Evolutionary conservation across 1,284 basidiomycete genomes (phyloP), one percentile per base, ranked within the genome.

Genomic region (Macrocystidia cucumis): DNA sequence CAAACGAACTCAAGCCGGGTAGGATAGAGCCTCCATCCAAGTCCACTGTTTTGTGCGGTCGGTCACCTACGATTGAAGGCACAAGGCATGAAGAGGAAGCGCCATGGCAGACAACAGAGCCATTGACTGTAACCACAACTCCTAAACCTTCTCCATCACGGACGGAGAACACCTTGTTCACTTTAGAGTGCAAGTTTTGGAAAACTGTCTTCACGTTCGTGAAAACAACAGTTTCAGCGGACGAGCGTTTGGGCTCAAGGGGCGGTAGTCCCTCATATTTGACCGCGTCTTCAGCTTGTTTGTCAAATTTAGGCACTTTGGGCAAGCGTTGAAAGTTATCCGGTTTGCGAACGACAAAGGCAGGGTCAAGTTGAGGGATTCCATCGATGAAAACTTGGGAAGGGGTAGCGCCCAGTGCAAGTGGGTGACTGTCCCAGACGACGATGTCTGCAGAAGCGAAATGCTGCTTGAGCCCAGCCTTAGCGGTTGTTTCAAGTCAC

Each of bases 361-460:
- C 59, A 1, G 46, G 39, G 9, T 55, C 41, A 11, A 83, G 48
- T 47, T 84, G 80, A 3, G 70, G 61, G 29, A 82, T 74, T 5
- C 80, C 81, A 43, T 84, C 80, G 24, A 83, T 74, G 52, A 73
- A 75, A 8, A 84, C 79, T 50, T 84, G 78, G 22, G 59, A 73
- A 49, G 74, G 91, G 48, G 72, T 86, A 48, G 65, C 74, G 6
- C 81, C 80, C 2, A 91, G 65, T 0, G 77, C 62, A 18, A 93
- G 69, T 0, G 90, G 90, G 56, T 91, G 89, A 14, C 76, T 81
- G 46, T 92, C 87, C 90, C 91, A 93, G 3, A 93, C 67, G 11
- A 91, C 87, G n/a, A 93, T 46, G 55, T 92, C 85, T 77, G 39
- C 17, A 29, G 2, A 11, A 23, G 20, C 6, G 13, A 9, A 12